These are phyloP conservation scores for Emericellopsis terricola DNA, from an alignment of 495 filamentous ascomycete genomes.

Conservation along the genomic window DNA sequence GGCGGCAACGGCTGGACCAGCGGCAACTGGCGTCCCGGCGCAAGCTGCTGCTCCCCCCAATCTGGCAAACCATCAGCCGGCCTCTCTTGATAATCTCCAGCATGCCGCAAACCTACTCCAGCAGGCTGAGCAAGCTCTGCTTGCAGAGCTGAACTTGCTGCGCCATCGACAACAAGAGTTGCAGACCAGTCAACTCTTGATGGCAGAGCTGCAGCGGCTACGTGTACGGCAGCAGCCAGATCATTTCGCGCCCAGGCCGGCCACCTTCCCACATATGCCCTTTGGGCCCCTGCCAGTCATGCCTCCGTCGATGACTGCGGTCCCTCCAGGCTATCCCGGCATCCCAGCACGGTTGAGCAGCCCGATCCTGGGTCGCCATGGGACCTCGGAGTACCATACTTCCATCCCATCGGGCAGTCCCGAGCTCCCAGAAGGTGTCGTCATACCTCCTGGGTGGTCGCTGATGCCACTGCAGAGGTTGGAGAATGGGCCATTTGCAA, in stretches of 20 bases:
- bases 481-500: conserved; percentile 5
- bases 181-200: conserved; percentile 33
- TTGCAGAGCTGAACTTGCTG: conserved; percentile 26
- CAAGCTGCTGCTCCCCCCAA: conserved; percentile 6
- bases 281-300: not conserved
- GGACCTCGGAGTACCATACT: conserved; percentile 16
- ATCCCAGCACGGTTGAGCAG: conserved; percentile 11
- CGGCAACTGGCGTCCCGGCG: conserved; percentile 9
- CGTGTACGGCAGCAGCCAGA: conserved; percentile 10
- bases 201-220: conserved; percentile 47
- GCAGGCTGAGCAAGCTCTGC: conserved; percentile 28
- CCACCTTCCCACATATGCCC: conserved; percentile 1
- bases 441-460: conserved; percentile 60
- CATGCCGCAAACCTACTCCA: conserved; percentile 48
- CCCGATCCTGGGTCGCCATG: conserved; percentile 24
- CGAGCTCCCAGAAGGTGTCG: conserved; percentile 53
- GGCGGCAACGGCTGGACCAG: conserved; percentile 7
- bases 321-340: conserved; percentile 4
- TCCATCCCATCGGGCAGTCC: conserved; percentile 45
- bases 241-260: not conserved
- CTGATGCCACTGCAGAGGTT: conserved; percentile 41
- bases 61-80: conserved; percentile 4
- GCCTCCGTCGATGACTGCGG: conserved; percentile 4
- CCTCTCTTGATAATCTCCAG: conserved; percentile 31
- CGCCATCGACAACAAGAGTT: conserved; percentile 37